Evolutionary conservation across 2,329 filamentous ascomycete species (phyloP), one percentile per base, ranked within the genome.

Genomic region (Colletotrichum lini): DNA sequence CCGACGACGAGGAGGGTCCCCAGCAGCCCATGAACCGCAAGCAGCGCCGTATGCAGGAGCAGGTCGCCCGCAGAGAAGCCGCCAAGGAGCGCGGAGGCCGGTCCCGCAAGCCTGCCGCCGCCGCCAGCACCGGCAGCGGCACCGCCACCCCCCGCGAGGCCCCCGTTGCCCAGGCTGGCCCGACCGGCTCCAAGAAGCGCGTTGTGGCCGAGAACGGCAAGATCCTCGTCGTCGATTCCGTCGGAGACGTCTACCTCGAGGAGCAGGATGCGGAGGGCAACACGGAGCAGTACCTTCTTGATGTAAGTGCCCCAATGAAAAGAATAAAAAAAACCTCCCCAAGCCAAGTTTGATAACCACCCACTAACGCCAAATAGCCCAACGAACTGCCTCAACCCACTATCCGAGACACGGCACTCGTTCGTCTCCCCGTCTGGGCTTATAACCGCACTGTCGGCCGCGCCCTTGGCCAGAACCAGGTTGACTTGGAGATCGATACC

Each of bases 151-250:
- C 85, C 44, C 85, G 86, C 13, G 77, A 90, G 76, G 88, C 89
- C 0, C 85, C 88, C 58, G 86, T 87, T 60, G 59, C 23, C 47
- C 84, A 82, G 73, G 81, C 86, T 65, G 90, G 90, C 13, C 90
- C 94, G 1, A 89, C 91, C 47, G 95, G 95, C 23, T 87, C 92
- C 44, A 94, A 94, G 83, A 97, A 96, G 87, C 89, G 94, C 45
- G 94, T 98, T 18, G 90, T 95, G 35, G 96, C 95, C 2, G 93
- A 98, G 85, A 99, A 99, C 77, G 96, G 96, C 75, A 99, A 98
- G 85, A 88, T 97, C 0, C 86, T 99, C 47, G 92, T 99, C 67
- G 96, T 99, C 4, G 96, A 99, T 82, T 94, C 94, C 0, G 86
- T 92, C 12, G 96, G 96, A 38, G 95, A 98, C 76, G 96, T 99